These are phyloP conservation scores for Prunus fruticosa DNA, from an alignment of 306 rosid genomes.

Conservation along the genomic window DNA sequence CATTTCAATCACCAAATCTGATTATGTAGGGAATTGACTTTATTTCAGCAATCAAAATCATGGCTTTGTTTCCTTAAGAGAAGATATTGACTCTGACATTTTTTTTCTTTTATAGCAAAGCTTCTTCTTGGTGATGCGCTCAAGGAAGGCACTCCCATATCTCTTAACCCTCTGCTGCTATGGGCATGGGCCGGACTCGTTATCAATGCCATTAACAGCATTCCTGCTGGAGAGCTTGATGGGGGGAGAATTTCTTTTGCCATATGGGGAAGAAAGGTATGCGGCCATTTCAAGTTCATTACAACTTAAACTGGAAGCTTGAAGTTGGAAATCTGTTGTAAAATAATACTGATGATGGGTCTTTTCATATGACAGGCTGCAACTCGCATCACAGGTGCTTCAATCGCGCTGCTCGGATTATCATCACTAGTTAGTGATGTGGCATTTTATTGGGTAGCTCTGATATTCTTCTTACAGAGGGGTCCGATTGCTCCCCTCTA, in stretches of 20 bases:
- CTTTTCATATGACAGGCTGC: constrained; percentile 61
- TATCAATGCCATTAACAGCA: constrained; percentile 94
- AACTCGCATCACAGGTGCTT: constrained; percentile 64
- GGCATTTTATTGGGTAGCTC: constrained; percentile 94
- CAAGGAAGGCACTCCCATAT: constrained; percentile 85
- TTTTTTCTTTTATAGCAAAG: constrained; percentile 55
- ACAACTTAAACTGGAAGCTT: constrained; percentile 6
- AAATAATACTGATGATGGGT: neutral
- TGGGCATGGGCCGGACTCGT: constrained; percentile 99
- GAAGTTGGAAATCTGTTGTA: neutral
- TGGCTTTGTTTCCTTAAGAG: too few relatives aligned
- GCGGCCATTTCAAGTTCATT: constrained; percentile 13
- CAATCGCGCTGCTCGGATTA: constrained; percentile 75
- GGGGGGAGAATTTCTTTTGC: constrained; percentile 92
- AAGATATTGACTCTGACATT: constrained; percentile 13
- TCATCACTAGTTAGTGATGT: constrained; percentile 81
- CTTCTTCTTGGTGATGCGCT: constrained; percentile 78
- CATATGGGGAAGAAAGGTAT: constrained; percentile 98
- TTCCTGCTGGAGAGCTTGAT: constrained; percentile 97
- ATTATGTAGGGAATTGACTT: neutral
- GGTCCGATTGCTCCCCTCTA: constrained; percentile 97
- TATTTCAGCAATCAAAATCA: too few relatives aligned
- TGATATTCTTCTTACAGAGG: constrained; percentile 87
- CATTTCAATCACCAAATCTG: neutral
- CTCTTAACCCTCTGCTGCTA: constrained; percentile 86